These are phyloP conservation scores for Inosperma sp. DNA, from an alignment of 768 basidiomycete species.

Conservation along the genomic window DNA sequence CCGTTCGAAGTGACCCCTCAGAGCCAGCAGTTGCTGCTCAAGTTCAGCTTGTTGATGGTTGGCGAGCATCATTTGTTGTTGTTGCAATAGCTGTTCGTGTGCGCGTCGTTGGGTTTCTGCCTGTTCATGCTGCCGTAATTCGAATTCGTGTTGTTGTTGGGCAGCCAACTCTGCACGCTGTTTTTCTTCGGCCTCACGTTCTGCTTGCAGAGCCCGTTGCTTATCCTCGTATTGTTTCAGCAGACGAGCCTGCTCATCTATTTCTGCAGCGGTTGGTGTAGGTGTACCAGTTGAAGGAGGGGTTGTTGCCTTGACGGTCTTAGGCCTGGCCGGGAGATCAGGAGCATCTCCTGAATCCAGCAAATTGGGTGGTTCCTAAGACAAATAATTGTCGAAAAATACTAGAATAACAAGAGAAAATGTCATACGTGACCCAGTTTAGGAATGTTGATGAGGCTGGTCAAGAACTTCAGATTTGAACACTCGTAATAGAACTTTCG, in stretches of 20 bases:
- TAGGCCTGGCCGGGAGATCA: conserved; percentile 80
- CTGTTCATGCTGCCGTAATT: conserved; percentile 81
- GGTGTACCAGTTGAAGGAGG: conserved; percentile 70
- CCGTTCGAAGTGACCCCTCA: conserved; percentile 96
- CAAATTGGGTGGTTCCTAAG: conserved; percentile 93
- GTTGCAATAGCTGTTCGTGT: conserved; percentile 85
- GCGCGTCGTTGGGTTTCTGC: conserved; percentile 83
- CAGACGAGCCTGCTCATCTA: conserved; percentile 90
- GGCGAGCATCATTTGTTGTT: conserved; percentile 74
- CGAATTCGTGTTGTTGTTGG: conserved; percentile 83
- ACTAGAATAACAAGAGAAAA: neutral
- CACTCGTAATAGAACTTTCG: conserved; percentile 99
- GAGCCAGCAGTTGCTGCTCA: conserved; percentile 84
- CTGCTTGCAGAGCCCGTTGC: conserved; percentile 78
- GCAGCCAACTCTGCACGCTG: conserved; percentile 72
- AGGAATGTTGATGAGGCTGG: conserved; percentile 96
- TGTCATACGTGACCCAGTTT: conserved; percentile 81
- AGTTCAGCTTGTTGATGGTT: conserved; percentile 71
- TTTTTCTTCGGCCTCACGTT: conserved; percentile 80
- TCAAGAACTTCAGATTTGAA: conserved; percentile 96
- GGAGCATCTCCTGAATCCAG: conserved; percentile 78
- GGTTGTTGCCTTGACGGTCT: conserved; percentile 51
- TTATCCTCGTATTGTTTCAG: conserved; percentile 96
- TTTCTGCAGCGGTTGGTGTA: conserved; percentile 61
- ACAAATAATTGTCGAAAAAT: conserved; percentile 4